A percentile compares a stretch with the other conserved stretches of the same genome.
Conservation (phyloP, 371 early-diverging fungal genomes). For the Zopfochytrium polystomum region DNA sequence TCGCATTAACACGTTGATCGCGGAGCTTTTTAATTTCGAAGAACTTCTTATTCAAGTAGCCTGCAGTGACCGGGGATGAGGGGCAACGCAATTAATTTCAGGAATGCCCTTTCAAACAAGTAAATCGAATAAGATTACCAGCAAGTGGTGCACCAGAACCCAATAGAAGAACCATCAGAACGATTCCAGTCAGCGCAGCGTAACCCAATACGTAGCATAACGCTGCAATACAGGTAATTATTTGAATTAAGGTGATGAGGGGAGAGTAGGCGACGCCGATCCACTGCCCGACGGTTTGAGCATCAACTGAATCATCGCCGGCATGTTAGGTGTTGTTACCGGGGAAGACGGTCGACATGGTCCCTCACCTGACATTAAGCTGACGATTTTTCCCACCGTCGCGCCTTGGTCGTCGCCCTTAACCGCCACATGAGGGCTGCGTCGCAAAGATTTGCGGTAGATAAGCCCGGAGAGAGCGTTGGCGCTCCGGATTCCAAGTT, state of each 20-base stretch:
- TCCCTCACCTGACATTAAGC: conserved; percentile 38
- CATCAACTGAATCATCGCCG: conserved; percentile 15
- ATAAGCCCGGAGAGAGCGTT: conserved; percentile 34
- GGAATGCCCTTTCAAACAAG: too few species aligned
- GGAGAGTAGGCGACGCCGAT: conserved; percentile 13
- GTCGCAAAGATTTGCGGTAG: conserved; percentile 33
- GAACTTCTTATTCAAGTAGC: too few species aligned
- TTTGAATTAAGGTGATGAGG: conserved; percentile 26
- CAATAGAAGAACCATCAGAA: conserved; percentile 33
- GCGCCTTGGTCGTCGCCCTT: conserved; percentile 24
- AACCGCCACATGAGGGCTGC: conserved; percentile 8
- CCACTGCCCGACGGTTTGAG: conserved; percentile 17
- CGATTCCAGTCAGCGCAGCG: conserved; percentile 41
- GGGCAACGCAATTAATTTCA: too few species aligned
- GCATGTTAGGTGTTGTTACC: not conserved
- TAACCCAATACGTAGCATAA: conserved; percentile 35
- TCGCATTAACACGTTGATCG: conserved; percentile 11
- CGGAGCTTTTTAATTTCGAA: conserved; percentile 1
- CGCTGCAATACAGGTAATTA: conserved; percentile 26
- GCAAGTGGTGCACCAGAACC: conserved; percentile 28
- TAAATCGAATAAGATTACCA: too few species aligned
- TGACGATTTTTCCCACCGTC: too few species aligned
- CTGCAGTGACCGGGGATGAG: too few species aligned
- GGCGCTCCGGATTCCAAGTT: conserved; percentile 31
- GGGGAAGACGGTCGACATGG: too few species aligned